Evolutionary conservation across 108 stramenopile genomes (phyloP).

Genomic region (Cyclotella choctawhatcheeana): DNA sequence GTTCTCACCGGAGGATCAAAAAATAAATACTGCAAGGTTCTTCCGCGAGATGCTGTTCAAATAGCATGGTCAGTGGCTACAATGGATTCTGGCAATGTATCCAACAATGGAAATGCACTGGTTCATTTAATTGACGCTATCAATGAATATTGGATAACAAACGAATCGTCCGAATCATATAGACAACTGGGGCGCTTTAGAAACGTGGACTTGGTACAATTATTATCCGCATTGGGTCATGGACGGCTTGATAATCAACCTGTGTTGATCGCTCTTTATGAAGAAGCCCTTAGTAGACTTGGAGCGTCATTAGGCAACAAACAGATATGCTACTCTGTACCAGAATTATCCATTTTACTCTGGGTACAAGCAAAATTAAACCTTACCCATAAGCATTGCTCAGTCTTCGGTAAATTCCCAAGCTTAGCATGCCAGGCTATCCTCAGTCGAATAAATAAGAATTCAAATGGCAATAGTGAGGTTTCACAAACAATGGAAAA

Average conservation of each 20-base stretch:
- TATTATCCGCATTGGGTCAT: slow-evolving; percentile 70
- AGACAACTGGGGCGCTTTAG: slow-evolving; percentile 67
- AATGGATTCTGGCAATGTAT: slow-evolving; percentile 74
- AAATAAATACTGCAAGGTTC: slow-evolving; percentile 26
- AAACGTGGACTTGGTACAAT: slow-evolving; percentile 75
- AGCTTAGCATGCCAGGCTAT: slow-evolving; percentile 49
- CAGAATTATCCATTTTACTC: slow-evolving; percentile 75
- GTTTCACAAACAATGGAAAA: slow-evolving; percentile 6
- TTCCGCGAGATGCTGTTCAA: slow-evolving; percentile 74
- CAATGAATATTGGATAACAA: slow-evolving; percentile 52
- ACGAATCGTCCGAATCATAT: slow-evolving; percentile 14
- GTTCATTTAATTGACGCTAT: slow-evolving; percentile 65
- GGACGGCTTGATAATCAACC: slow-evolving; percentile 71
- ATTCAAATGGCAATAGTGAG: slow-evolving; percentile 31
- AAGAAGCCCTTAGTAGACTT: slow-evolving; percentile 63
- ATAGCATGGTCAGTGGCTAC: slow-evolving; percentile 81
- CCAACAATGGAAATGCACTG: slow-evolving; percentile 65
- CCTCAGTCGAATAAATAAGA: too few species aligned
- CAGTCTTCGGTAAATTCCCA: slow-evolving; percentile 63
- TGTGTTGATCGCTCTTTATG: slow-evolving; percentile 60
- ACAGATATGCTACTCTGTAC: slow-evolving; percentile 45
- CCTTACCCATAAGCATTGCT: slow-evolving; percentile 54
- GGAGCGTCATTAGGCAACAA: neutral
- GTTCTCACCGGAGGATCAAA: slow-evolving; percentile 14
- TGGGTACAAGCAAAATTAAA: slow-evolving; percentile 84